Evolutionary conservation across 148 eudicot genomes (phyloP).

Genomic region (Salicornia ramosissima): DNA sequence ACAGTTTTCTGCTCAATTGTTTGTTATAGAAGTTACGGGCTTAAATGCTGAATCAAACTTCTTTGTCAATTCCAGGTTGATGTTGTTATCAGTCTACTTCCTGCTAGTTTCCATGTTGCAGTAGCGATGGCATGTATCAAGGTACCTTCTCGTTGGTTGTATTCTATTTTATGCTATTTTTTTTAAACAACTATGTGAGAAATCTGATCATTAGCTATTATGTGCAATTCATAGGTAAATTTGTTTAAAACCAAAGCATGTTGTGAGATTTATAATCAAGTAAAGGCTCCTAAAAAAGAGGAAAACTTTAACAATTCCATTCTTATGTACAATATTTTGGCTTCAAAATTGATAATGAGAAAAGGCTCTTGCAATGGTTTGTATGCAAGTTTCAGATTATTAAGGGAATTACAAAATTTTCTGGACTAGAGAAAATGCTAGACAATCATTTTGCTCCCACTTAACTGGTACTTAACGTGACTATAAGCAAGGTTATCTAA

Average conservation of each 20-base stretch:
- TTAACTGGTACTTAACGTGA: no score
- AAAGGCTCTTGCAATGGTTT: background rate
- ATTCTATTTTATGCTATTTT: no score
- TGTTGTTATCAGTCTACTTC: constrained; percentile 90
- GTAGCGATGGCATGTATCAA: constrained; percentile 77
- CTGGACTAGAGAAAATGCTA: no score
- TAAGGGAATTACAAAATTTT: no score
- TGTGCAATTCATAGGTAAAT: no score
- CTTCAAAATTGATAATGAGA: background rate
- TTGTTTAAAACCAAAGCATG: no score
- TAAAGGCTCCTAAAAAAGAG: background rate
- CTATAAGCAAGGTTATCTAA: no score
- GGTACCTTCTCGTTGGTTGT: no score
- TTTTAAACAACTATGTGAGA: no score
- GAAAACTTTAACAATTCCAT: background rate
- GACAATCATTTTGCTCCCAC: no score
- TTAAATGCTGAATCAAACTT: constrained; percentile 2
- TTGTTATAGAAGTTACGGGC: no score
- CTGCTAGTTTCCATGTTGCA: constrained; percentile 68
- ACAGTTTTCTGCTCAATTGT: background rate
- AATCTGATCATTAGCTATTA: no score
- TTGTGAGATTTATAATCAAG: background rate
- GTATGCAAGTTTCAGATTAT: background rate
- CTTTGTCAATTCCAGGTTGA: constrained; percentile 56
- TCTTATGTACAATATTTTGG: background rate